Evolutionary conservation across 306 rosid species (phyloP), one percentile per base, ranked within the genome.

Genomic region (Rosa rugosa): DNA sequence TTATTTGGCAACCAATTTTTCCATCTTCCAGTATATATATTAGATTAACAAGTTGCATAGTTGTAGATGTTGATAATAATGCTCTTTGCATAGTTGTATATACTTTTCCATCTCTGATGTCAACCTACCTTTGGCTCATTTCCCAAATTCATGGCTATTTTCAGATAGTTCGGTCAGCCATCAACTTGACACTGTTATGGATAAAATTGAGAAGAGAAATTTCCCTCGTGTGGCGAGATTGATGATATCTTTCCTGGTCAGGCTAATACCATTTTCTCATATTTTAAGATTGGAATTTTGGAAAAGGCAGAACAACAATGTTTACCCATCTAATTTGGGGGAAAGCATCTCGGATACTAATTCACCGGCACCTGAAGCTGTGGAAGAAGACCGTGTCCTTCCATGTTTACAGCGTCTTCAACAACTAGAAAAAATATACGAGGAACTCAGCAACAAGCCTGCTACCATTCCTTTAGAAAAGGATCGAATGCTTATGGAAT

Each of bases 401-500:
- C 96, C 95, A 8, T 95, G 93, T 75, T 83, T 84, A 81, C 84
- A 87, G 75, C 98, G 98, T 80, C 92, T 95, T 73, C 89, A 91
- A 85, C 88, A 82, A 83, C 87, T 95, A 64, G 99, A 95, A 83
- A 85, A 83, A 40, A 81, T 83, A 17, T 90, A 86, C 13, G 87
- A 85, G 50, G 94, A 91, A 75, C 88, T 95, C 51, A 80, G 78
- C 82, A 87, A 84, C 76, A 95, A 91, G 82, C 97, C 99, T 60
- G 87, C 88, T 45, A 81, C 66, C 65, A 95, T 95, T 78, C 99
- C 99, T 78, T 67, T 68, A 77, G 99, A 93, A 79, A 95, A 95
- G 85, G 98, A 95, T 70, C 84, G 78, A 81, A 86, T 95, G 80
- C 94, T 95, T 27, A 83, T 85, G 89, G 90, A 95, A 72, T 95